These are phyloP conservation scores for Colletotrichum sp. DNA, from an alignment of 2,329 filamentous ascomycete species.

Conservation along the genomic window DNA sequence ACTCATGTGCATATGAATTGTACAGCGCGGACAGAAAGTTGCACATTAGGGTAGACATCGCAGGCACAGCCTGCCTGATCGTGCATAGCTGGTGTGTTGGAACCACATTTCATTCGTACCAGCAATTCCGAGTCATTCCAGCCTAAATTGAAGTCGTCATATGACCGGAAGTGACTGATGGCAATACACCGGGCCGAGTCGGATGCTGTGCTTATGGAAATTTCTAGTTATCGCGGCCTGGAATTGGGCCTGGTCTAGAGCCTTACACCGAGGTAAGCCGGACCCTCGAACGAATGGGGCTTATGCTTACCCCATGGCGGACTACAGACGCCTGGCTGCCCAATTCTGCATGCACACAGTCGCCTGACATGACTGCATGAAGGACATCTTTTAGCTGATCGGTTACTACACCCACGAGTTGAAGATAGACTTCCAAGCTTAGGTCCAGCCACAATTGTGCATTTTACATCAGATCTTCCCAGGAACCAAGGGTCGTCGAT, in stretches of 20 bases:
- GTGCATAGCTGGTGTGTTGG: not conserved
- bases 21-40: not conserved
- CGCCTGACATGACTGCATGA: not conserved
- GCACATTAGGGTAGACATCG: not conserved
- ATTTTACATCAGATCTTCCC: not conserved
- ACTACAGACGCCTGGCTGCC: not conserved
- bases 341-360: not conserved
- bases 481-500: not conserved
- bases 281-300: not conserved
- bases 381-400: not conserved
- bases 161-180: not conserved
- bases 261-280: not conserved
- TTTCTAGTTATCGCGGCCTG: not conserved
- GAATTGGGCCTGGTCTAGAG: not conserved
- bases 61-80: not conserved
- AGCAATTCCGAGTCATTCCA: not conserved
- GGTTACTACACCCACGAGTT: not conserved
- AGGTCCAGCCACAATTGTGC: not conserved
- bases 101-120: not conserved
- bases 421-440: not conserved
- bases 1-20: not conserved
- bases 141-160: not conserved
- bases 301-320: not conserved
- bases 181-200: not conserved
- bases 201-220: not conserved